Percentiles rank a stretch among this genome's conserved stretches.
Evolutionary conservation across 352 stramenopile genomes (phyloP).

Genomic region (Pythium monospermum): DNA sequence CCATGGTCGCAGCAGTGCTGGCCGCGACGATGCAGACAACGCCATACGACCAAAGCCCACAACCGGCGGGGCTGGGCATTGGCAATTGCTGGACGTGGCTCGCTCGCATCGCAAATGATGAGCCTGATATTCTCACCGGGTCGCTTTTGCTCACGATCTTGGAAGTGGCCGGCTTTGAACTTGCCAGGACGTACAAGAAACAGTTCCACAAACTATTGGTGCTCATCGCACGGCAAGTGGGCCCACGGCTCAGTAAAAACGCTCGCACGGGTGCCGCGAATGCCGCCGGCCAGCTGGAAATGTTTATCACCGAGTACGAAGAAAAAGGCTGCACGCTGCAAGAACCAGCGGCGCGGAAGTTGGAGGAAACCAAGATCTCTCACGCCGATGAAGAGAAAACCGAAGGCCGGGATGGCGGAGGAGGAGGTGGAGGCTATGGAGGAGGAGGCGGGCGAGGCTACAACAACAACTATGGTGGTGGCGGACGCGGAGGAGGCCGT

Average conservation of each 20-base stretch:
- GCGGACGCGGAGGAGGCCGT: conserved; percentile 19
- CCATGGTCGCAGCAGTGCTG: conserved; percentile 63
- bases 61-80: conserved; percentile 47
- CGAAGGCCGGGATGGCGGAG: conserved; percentile 31
- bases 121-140: conserved; percentile 67
- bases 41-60: conserved; percentile 48
- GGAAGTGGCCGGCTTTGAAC: conserved; percentile 70
- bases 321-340: conserved; percentile 44
- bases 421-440: conserved; percentile 19
- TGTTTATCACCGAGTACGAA: conserved; percentile 70
- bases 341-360: conserved; percentile 57
- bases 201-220: conserved; percentile 79
- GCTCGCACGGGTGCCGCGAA: conserved; percentile 72
- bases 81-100: conserved; percentile 74
- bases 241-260: conserved; percentile 61
- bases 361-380: conserved; percentile 68
- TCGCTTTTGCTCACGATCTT: conserved; percentile 67
- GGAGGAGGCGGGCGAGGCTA: no score
- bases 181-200: conserved; percentile 55
- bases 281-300: conserved; percentile 63
- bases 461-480: conserved; percentile 9
- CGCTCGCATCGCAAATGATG: conserved; percentile 59
- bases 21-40: conserved; percentile 66
- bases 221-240: conserved; percentile 60
- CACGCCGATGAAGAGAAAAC: conserved; percentile 62